Conservation (phyloP, 441 rosid genomes). For the Dalechampia spathulata region DNA sequence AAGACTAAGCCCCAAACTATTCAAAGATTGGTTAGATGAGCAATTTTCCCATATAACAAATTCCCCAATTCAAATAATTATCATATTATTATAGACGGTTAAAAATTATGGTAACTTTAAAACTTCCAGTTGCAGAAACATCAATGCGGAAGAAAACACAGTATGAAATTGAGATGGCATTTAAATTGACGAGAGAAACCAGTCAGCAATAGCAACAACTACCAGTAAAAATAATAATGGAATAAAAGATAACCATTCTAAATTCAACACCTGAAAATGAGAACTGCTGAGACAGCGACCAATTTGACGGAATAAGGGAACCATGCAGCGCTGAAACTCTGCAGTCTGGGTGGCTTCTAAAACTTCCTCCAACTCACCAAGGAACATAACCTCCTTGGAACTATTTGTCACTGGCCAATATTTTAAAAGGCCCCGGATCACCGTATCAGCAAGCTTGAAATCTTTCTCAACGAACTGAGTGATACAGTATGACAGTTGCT, state of each 20-base stretch:
- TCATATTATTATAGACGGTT: no score
- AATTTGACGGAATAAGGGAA: conserved; percentile 59
- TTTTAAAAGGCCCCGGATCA: conserved; percentile 66
- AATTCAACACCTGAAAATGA: conserved; percentile 66
- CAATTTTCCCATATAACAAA: neutral
- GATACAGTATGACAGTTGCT: conserved; percentile 77
- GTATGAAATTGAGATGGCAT: neutral
- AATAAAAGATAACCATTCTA: neutral
- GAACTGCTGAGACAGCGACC: conserved; percentile 71
- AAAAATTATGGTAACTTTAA: no score
- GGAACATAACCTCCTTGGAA: no score
- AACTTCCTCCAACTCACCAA: no score
- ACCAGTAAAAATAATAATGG: neutral
- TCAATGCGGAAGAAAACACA: no score
- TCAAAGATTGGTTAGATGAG: neutral
- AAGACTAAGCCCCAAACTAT: neutral
- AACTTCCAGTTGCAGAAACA: no score
- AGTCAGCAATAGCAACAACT: neutral
- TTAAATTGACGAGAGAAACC: neutral
- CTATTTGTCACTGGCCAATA: no score
- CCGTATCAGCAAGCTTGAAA: conserved; percentile 70
- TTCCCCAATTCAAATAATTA: neutral
- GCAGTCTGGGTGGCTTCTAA: conserved; percentile 79
- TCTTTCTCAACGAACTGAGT: conserved; percentile 90
- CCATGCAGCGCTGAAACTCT: conserved; percentile 86